These are phyloP conservation scores for Clonostachys solani DNA, from an alignment of 2,329 filamentous ascomycete genomes.

Conservation along the genomic window DNA sequence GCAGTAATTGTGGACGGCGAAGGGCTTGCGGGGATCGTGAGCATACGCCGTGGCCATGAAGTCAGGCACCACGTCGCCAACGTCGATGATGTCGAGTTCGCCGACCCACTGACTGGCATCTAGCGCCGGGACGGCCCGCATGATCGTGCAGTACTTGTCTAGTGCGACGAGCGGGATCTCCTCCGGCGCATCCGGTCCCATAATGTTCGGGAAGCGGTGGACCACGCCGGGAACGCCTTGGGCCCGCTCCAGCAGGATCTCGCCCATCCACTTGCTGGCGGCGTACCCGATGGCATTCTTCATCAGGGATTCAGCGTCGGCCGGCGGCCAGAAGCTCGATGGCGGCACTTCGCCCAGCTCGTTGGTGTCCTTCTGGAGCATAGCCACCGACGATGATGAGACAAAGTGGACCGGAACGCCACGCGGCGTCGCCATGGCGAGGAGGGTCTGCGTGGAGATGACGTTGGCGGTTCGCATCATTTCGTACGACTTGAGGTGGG, in stretches of 20 bases:
- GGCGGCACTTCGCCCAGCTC: slow-evolving; percentile 3
- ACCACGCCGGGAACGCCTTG: slow-evolving; percentile 1
- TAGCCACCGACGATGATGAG: slow-evolving; percentile 13
- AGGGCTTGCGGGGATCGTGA: too few relatives aligned
- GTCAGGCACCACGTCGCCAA: too few relatives aligned
- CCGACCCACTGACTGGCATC: too few relatives aligned
- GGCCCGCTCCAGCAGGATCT: slow-evolving; percentile 21
- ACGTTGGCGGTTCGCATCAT: slow-evolving; percentile 27
- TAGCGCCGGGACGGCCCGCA: too few relatives aligned
- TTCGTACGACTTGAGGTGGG: slow-evolving; percentile 28
- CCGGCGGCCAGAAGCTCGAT: slow-evolving; percentile 7
- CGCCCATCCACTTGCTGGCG: slow-evolving; percentile 25
- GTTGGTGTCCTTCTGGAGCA: too few relatives aligned
- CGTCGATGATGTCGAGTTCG: too few relatives aligned
- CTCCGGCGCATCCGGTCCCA: too few relatives aligned
- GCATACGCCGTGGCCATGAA: too few relatives aligned
- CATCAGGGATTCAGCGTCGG: too few relatives aligned
- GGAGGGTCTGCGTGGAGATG: slow-evolving; percentile 23
- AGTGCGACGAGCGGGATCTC: too few relatives aligned
- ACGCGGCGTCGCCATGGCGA: slow-evolving; percentile 14
- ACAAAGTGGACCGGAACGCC: slow-evolving; percentile 21
- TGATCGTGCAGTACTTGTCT: too few relatives aligned
- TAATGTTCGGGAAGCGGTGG: neutral
- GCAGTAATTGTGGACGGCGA: too few relatives aligned
- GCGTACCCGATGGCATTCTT: slow-evolving; percentile 25